Evolutionary conservation across 2,329 filamentous ascomycete genomes (phyloP).

Genomic region (Xylaria sp.): DNA sequence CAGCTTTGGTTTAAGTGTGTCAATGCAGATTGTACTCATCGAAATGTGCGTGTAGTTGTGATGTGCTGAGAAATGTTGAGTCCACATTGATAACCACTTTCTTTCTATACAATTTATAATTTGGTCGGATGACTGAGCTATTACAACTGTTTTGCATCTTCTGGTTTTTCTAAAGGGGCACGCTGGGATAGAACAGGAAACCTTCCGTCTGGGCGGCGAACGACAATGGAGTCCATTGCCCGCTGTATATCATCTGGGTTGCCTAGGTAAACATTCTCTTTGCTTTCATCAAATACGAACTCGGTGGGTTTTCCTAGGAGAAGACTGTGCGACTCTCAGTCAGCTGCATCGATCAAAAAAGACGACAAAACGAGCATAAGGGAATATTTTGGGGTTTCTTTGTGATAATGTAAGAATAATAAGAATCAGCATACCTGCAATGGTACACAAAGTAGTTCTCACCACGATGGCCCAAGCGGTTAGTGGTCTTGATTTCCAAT

Average conservation of each 20-base stretch:
- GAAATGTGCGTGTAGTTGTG: neutral
- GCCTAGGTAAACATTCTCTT: slow-evolving; percentile 2
- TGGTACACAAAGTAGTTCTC: neutral
- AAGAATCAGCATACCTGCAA: slow-evolving; percentile 1
- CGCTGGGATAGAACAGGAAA: neutral
- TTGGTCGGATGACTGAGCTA: neutral
- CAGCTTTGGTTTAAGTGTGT: neutral
- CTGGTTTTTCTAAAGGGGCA: neutral
- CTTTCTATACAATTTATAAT: neutral
- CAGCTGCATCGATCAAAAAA: neutral
- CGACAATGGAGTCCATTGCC: neutral
- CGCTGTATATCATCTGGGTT: neutral
- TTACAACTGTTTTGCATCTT: neutral
- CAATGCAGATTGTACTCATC: too few species aligned
- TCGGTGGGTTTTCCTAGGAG: slow-evolving; percentile 1
- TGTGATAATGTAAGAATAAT: neutral
- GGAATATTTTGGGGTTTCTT: neutral
- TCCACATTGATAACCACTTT: neutral
- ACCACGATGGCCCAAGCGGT: neutral
- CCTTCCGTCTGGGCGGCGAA: too few species aligned
- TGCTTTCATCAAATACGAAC: neutral
- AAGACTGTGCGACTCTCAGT: neutral
- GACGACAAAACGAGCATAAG: neutral
- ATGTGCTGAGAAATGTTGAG: neutral
- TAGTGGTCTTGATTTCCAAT: neutral